phyloP scores from a whole-genome alignment of 495 filamentous ascomycete species.

The Penicillium parvum region DNA sequence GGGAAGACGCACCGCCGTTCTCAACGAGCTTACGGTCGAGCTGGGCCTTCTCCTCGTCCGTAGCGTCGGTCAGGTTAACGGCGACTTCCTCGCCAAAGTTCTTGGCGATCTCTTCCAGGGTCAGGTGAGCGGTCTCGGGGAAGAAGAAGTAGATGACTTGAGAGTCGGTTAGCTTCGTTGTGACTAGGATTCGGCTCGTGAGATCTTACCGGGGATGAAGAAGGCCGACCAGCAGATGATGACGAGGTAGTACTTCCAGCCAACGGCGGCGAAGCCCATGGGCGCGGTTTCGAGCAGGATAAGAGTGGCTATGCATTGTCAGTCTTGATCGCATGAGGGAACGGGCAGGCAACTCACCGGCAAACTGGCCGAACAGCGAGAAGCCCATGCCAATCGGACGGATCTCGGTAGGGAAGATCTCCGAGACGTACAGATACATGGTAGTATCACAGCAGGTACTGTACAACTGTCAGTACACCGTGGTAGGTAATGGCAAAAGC shows the following conservation, averaged over 20 bases:
- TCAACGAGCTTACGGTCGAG: slow-evolving; percentile 12
- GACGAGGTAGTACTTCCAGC: slow-evolving; percentile 48
- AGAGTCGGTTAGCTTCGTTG: neutral
- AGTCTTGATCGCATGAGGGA: neutral
- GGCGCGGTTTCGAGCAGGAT: slow-evolving; percentile 41
- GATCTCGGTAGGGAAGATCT: slow-evolving; percentile 51
- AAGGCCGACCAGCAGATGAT: slow-evolving; percentile 43
- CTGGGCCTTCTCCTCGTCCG: slow-evolving; percentile 30
- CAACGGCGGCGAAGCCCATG: slow-evolving; percentile 38
- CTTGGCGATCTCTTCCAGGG: slow-evolving; percentile 46
- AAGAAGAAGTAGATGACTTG: slow-evolving; percentile 50
- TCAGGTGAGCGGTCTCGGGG: slow-evolving; percentile 53
- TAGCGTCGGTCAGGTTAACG: slow-evolving; percentile 29
- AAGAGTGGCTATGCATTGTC: slow-evolving; percentile 23
- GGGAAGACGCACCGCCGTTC: neutral
- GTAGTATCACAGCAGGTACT: slow-evolving; percentile 48
- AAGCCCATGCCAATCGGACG: slow-evolving; percentile 46
- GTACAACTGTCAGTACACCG: slow-evolving; percentile 2
- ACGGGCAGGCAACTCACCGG: slow-evolving; percentile 12
- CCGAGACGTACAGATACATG: slow-evolving; percentile 48
- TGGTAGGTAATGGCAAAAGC: neutral
- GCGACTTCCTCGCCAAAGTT: slow-evolving; percentile 41
- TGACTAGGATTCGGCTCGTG: neutral
- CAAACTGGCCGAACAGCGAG: slow-evolving; percentile 41
- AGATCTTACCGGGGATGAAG: slow-evolving; percentile 32